These are phyloP conservation scores for Eutrema heterophyllum DNA, from an alignment of 345 rosid species.

Conservation along the genomic window DNA sequence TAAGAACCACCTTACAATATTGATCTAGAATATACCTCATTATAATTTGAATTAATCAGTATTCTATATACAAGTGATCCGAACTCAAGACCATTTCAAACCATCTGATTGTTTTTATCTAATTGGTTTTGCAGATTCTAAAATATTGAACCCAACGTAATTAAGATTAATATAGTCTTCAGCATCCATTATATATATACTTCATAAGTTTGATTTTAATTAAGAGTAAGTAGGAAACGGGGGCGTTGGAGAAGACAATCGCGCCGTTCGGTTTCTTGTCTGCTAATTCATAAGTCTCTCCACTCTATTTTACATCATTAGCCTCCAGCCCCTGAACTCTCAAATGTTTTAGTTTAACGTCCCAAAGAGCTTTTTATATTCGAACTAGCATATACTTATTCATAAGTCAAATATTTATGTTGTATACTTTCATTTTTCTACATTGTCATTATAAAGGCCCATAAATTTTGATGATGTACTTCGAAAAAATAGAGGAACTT, in stretches of 20 bases:
- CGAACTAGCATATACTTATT: too few species aligned
- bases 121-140: background rate
- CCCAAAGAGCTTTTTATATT: background rate
- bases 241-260: constrained; percentile 17
- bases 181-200: background rate
- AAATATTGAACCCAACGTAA: background rate
- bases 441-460: background rate
- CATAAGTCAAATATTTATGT: background rate
- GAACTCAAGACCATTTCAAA: background rate
- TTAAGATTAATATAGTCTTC: background rate
- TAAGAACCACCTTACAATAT: background rate
- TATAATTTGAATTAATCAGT: background rate
- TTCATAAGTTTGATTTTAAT: background rate
- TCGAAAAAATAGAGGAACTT: background rate
- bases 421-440: background rate
- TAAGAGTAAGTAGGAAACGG: background rate
- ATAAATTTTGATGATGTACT: constrained; percentile 3
- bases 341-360: background rate
- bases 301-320: background rate
- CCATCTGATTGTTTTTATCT: background rate
- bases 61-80: background rate
- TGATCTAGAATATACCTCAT: background rate
- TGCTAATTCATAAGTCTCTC: constrained; percentile 12
- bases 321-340: constrained; percentile 11
- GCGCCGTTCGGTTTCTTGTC: constrained; percentile 38